These are phyloP conservation scores for Allantophomopsis lycopodina DNA, from an alignment of 2,329 filamentous ascomycete species.

Conservation along the genomic window DNA sequence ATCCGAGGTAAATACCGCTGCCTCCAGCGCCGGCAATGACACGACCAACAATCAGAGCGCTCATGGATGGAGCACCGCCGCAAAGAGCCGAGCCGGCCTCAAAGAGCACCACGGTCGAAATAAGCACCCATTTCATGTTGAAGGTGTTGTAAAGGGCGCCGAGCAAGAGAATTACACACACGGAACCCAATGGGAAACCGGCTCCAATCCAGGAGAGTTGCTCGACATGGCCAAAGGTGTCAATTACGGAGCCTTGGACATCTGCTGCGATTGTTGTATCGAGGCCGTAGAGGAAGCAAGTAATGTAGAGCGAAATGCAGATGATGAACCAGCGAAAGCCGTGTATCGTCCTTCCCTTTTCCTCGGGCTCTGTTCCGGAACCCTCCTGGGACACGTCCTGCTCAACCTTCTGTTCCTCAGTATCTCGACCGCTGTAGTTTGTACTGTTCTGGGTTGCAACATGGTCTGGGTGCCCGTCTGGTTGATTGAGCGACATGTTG, in stretches of 20 bases:
- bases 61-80: constrained; percentile 20
- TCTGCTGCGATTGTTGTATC: constrained; percentile 8
- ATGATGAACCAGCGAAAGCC: not conserved
- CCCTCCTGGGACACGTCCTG: too few relatives aligned
- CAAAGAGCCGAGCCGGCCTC: constrained; percentile 19
- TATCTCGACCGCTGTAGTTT: too few relatives aligned
- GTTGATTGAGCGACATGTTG: too few relatives aligned
- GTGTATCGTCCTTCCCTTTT: too few relatives aligned
- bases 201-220: constrained; percentile 12
- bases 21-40: constrained; percentile 30
- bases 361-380: too few relatives aligned
- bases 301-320: not conserved
- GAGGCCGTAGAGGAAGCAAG: constrained; percentile 1
- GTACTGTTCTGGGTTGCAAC: too few relatives aligned
- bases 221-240: constrained; percentile 10
- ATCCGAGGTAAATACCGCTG: constrained; percentile 28
- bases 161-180: constrained; percentile 40
- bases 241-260: constrained; percentile 12
- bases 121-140: too few relatives aligned
- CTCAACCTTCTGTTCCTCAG: too few relatives aligned
- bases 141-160: too few relatives aligned
- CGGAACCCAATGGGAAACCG: constrained; percentile 21
- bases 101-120: too few relatives aligned
- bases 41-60: constrained; percentile 32
- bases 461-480: too few relatives aligned